These are phyloP conservation scores for Scedosporium minutisporum DNA, from an alignment of 2,329 filamentous ascomycete genomes.

Conservation along the genomic window DNA sequence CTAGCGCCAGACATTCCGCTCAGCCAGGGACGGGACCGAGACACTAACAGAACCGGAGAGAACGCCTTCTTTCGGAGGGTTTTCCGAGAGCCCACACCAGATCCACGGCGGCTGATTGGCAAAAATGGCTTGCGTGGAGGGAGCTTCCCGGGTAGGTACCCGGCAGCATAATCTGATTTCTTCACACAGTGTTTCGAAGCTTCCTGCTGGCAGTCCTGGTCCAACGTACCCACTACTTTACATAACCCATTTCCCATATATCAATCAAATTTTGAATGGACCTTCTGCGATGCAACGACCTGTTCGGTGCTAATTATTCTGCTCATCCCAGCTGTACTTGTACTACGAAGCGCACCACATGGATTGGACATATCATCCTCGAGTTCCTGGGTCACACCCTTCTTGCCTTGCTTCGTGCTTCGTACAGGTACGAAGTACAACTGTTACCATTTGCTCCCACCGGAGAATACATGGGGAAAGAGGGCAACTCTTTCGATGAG, in stretches of 20 bases:
- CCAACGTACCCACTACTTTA: neutral
- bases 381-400: too few species aligned
- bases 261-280: too few species aligned
- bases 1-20: neutral
- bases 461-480: too few species aligned
- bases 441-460: too few species aligned
- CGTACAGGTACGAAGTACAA: too few species aligned
- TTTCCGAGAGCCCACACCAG: neutral
- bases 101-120: neutral
- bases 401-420: too few species aligned
- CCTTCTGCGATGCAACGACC: too few species aligned
- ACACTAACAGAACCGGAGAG: neutral
- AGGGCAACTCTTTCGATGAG: too few species aligned
- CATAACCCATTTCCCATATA: neutral
- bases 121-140: neutral
- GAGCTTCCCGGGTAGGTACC: neutral
- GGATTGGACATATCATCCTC: too few species aligned
- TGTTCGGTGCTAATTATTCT: too few species aligned
- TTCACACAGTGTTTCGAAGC: neutral
- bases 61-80: neutral
- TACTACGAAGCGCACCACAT: too few species aligned
- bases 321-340: too few species aligned
- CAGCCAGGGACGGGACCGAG: neutral
- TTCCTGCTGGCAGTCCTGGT: neutral
- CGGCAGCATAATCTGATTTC: neutral